Percentiles rank a stretch among this genome's conserved stretches.
phyloP scores from a whole-genome alignment of 1,284 basidiomycete species.

The Afroboletus lepidellus region DNA sequence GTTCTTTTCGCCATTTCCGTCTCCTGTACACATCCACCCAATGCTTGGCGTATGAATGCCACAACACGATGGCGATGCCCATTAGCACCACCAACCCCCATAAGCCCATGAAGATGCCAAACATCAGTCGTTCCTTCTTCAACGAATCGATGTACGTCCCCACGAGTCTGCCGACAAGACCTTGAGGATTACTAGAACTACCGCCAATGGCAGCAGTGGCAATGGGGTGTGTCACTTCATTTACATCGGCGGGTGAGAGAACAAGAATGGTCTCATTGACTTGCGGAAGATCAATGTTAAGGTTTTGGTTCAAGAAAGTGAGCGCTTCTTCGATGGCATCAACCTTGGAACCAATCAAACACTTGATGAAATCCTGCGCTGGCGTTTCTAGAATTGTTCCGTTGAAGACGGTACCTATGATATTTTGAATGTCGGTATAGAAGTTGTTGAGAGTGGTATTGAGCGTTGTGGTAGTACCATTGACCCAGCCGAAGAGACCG shows the following conservation, averaged over 20 bases:
- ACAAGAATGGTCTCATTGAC: conserved; percentile 75
- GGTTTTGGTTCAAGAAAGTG: conserved; percentile 90
- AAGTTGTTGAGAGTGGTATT: conserved; percentile 78
- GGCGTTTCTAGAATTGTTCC: conserved; percentile 79
- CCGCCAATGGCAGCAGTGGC: conserved; percentile 77
- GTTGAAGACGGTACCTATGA: conserved; percentile 74
- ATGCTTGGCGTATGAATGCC: conserved; percentile 58
- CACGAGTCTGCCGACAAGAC: conserved; percentile 75
- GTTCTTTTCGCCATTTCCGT: conserved; percentile 51
- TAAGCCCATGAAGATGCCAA: conserved; percentile 75
- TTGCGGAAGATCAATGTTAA: conserved; percentile 73
- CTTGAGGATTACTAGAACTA: conserved; percentile 49
- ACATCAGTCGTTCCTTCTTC: conserved; percentile 80
- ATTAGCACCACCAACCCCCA: conserved; percentile 79
- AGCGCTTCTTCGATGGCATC: conserved; percentile 82
- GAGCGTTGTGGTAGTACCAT: conserved; percentile 84
- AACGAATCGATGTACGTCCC: conserved; percentile 70
- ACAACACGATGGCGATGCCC: conserved; percentile 62
- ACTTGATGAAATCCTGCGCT: conserved; percentile 84
- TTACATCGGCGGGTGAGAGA: conserved; percentile 65
- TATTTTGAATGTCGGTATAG: conserved; percentile 71
- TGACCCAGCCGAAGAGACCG: conserved; percentile 92
- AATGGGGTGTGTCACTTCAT: conserved; percentile 79
- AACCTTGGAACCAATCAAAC: conserved; percentile 89
- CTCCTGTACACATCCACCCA: conserved; percentile 47